Base-by-base conservation (phyloP, 305 asterid genomes). In the Ilex paraguariensis region DNA sequence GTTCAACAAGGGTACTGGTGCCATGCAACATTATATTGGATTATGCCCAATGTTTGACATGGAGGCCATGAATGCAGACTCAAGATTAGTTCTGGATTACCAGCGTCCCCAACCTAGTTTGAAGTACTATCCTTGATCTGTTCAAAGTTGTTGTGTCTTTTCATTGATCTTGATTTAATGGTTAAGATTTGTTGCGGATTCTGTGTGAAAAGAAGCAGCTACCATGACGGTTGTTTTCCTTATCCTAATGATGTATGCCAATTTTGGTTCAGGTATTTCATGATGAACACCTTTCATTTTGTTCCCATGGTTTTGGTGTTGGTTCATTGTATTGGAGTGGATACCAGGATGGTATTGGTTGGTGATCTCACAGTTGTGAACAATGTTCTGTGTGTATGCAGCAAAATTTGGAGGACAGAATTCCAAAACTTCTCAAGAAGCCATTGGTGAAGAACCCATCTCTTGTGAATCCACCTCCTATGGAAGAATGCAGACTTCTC, bases 1-100 rank as follows among this genome's bases (percentile, higher is more conserved):
- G 99, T 93, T 93, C 76, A 93, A 93, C 84, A 81, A 96, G 80
- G 99, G 99, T 59, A 93, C 95, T 65, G 90, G 99, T 64, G 97
- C 96, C 30, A 93, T 93, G 99, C 99, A 93, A 84, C 99, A 93
- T 75, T 93, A 90, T 73, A 97, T 93, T 68, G 99, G 99, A 64
- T 75, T 93, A 60, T 94, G 95, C 21, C 97, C 99, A 63, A 93
- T 93, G 99, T 93, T 93, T 77, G 99, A 93, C 72, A 78, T 90
- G 70, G 99, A 88, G 79, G 95, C 91, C 74, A 80, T 94, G 98
- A 91, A 86, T 83, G 91, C 69, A 74, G 99, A 94, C 70, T 88
- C 90, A 66, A 84, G 77, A 77, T 67, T 88, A 75, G 95, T 94
- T 80, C 90, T 90, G 61, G 98, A 96, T 17, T 98, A 86, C 58